Conservation (phyloP, 768 basidiomycete genomes). For the Neoboletus brunneissimus region DNA sequence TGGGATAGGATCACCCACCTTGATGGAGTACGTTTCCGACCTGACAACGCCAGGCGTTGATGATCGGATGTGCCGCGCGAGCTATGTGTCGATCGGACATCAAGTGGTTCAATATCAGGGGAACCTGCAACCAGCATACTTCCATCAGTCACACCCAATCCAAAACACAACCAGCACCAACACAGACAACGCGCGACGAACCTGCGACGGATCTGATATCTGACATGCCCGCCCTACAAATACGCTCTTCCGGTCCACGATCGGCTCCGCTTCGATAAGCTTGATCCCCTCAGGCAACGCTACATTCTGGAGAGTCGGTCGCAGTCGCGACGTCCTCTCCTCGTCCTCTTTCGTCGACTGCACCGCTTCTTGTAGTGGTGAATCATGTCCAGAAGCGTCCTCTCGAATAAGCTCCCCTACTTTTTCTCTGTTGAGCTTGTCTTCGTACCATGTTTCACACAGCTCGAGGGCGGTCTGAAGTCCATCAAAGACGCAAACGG, state of each 20-base stretch:
- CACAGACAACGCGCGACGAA: conserved; percentile 23
- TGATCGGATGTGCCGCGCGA: conserved; percentile 74
- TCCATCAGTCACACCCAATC: neutral
- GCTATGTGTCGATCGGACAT: conserved; percentile 71
- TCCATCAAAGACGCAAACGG: conserved; percentile 85
- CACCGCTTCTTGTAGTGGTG: conserved; percentile 5
- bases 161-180: neutral
- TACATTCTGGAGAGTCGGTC: conserved; percentile 9
- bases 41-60: conserved; percentile 81
- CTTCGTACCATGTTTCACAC: conserved; percentile 68
- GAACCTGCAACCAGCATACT: conserved; percentile 48
- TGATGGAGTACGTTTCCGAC: conserved; percentile 67
- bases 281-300: conserved; percentile 59
- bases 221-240: conserved; percentile 85
- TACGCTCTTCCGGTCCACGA: conserved; percentile 78
- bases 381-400: conserved; percentile 38
- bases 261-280: conserved; percentile 72
- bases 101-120: conserved; percentile 60
- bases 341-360: conserved; percentile 3
- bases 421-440: conserved; percentile 55
- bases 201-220: conserved; percentile 76
- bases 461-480: conserved; percentile 70
- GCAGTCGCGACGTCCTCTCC: neutral
- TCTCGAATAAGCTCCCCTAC: conserved; percentile 55
- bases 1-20: conserved; percentile 42